Percentiles rank a stretch among this genome's conserved stretches.
phyloP scores from a whole-genome alignment of 768 basidiomycete genomes.

The Psilocybe cubensis region DNA sequence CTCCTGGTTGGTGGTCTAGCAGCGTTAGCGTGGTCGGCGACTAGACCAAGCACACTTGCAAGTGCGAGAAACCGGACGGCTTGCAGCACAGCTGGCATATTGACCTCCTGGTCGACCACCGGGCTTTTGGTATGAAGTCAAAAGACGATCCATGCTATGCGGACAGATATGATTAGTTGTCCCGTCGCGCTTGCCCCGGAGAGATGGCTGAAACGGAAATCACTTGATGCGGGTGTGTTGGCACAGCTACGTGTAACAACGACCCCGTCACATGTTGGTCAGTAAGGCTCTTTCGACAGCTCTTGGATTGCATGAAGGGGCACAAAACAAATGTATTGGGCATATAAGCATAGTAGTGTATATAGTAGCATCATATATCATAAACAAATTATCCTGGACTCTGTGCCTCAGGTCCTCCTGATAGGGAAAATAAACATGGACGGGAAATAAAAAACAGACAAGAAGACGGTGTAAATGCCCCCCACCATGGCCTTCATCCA shows the following conservation, averaged over 20 bases:
- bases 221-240: background rate
- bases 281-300: no score
- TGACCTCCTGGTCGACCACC: background rate
- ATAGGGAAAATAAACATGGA: background rate
- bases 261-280: no score
- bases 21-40: slow-evolving; percentile 8
- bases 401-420: no score
- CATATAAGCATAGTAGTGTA: no score
- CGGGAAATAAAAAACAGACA: background rate
- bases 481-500: no score
- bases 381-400: no score
- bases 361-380: no score
- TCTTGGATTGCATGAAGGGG: no score
- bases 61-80: background rate
- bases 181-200: background rate
- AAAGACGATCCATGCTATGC: background rate
- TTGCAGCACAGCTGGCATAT: background rate
- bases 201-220: background rate
- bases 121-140: slow-evolving; percentile 1
- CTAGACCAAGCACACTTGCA: background rate
- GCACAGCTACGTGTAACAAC: background rate
- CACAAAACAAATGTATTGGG: no score
- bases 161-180: background rate
- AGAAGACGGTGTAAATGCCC: background rate
- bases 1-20: slow-evolving; percentile 49